phyloP scores from a whole-genome alignment of 2,329 filamentous ascomycete genomes.

The Sporothrix humicola region DNA sequence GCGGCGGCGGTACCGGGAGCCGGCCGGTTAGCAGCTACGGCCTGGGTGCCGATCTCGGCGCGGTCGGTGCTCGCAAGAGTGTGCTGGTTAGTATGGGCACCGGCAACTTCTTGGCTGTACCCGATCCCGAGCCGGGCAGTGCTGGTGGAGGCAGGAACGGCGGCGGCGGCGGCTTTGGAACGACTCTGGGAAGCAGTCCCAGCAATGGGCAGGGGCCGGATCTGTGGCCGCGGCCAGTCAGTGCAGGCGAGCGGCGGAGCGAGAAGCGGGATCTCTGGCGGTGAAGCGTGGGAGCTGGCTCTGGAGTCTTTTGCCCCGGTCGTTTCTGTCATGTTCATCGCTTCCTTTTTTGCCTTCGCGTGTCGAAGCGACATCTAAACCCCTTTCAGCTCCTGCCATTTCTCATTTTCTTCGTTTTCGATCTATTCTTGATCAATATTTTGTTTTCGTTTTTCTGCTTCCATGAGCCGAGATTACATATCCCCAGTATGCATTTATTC shows the following conservation, averaged over 20 bases:
- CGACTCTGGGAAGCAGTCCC: constrained; percentile 30
- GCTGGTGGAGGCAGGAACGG: constrained; percentile 35
- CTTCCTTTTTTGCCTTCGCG: background rate
- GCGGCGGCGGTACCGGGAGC: constrained; percentile 42
- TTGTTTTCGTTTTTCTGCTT: background rate
- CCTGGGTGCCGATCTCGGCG: constrained; percentile 60
- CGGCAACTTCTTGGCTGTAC: constrained; percentile 61
- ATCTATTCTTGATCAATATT: background rate
- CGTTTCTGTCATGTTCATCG: background rate
- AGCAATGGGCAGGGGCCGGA: constrained; percentile 42
- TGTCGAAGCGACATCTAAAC: constrained; percentile 6
- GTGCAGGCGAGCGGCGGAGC: constrained; percentile 48
- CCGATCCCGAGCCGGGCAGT: constrained; percentile 44
- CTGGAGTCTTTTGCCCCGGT: background rate
- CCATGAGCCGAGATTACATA: background rate
- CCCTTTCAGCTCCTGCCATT: background rate
- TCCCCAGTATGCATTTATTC: constrained; percentile 13
- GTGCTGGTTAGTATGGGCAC: constrained; percentile 59
- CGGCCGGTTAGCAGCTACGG: constrained; percentile 64
- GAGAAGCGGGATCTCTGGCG: constrained; percentile 53
- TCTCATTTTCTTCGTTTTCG: background rate
- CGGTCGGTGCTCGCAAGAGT: constrained; percentile 59
- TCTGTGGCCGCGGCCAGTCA: constrained; percentile 52
- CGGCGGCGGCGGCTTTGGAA: constrained; percentile 29
- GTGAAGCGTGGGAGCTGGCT: constrained; percentile 38